phyloP scores from a whole-genome alignment of 148 eudicot genomes.

The Rhododendron williamsianum region DNA sequence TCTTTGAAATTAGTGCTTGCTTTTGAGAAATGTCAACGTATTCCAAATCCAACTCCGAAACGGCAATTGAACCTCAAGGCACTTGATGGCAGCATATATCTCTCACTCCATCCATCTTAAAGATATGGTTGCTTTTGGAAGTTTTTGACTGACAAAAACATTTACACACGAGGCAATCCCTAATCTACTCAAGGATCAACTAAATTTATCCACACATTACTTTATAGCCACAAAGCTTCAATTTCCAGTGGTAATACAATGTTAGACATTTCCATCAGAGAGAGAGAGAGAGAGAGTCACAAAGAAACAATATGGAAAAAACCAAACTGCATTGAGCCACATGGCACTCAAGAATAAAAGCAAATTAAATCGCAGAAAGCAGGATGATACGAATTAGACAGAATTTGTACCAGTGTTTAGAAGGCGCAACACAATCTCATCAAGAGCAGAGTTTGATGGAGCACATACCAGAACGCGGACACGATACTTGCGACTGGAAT shows the following conservation, averaged over 20 bases:
- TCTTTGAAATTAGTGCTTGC: background rate
- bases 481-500: conserved; percentile 84
- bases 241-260: background rate
- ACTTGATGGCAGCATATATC: background rate
- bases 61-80: background rate
- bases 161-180: background rate
- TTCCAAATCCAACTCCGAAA: background rate
- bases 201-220: background rate
- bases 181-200: background rate
- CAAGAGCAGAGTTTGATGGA: conserved; percentile 98
- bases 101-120: background rate
- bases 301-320: background rate
- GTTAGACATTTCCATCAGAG: too few species aligned
- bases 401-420: conserved; percentile 56
- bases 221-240: background rate
- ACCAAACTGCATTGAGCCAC: background rate
- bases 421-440: conserved; percentile 88
- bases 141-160: background rate
- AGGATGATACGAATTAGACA: background rate
- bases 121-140: background rate
- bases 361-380: background rate
- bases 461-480: conserved; percentile 97
- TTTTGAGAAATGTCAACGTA: background rate
- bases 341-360: background rate
- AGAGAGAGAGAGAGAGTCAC: background rate